A percentile compares a stretch with the other conserved stretches of the same genome.
phyloP scores from a whole-genome alignment of 441 rosid species.

The Populus hybrid region DNA sequence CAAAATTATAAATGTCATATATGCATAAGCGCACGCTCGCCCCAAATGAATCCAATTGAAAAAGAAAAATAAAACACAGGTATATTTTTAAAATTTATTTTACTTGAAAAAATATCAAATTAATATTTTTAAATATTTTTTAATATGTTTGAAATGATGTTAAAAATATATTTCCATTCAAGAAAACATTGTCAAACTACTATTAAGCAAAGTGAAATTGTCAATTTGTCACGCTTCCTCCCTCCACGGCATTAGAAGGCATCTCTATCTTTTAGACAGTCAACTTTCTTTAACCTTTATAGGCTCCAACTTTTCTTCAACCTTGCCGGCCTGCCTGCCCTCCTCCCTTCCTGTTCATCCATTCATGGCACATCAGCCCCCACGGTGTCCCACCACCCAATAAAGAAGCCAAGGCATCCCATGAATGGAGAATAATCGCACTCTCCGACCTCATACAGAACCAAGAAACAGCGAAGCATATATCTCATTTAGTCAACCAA shows the following conservation, averaged over 20 bases:
- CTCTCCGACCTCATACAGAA: not conserved
- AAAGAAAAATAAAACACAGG: too few species aligned
- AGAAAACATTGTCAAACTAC: not conserved
- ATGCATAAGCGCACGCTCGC: too few species aligned
- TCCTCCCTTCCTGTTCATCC: not conserved
- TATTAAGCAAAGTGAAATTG: not conserved
- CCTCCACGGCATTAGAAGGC: too few species aligned
- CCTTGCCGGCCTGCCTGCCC: not conserved
- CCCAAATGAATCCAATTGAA: too few species aligned
- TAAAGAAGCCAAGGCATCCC: not conserved
- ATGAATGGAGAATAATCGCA: not conserved
- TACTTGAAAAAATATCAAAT: too few species aligned
- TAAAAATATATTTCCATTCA: not conserved
- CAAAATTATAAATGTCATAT: too few species aligned
- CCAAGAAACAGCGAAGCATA: not conserved
- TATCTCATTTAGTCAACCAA: not conserved
- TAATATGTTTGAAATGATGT: too few species aligned
- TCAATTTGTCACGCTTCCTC: not conserved
- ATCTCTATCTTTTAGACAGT: too few species aligned
- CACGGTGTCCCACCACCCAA: not conserved
- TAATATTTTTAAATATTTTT: too few species aligned
- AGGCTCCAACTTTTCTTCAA: not conserved
- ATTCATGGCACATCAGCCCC: too few species aligned
- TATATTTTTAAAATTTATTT: too few species aligned
- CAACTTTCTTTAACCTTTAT: not conserved